Base-by-base conservation (phyloP, 495 filamentous ascomycete genomes). In the Haplographium delicatum region DNA sequence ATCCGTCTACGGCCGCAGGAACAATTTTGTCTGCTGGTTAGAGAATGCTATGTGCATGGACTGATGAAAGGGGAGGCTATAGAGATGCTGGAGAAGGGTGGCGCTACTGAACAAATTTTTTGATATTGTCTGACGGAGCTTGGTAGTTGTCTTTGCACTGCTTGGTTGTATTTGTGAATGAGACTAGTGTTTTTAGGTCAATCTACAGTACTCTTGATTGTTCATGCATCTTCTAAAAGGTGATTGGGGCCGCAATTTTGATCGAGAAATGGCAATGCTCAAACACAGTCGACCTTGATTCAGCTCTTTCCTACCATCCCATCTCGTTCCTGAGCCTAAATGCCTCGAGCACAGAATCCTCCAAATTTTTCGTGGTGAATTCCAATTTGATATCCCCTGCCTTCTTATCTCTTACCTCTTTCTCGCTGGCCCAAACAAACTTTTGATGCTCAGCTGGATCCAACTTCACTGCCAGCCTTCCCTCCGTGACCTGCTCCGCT, bases 281-380 rank as follows among this genome's bases (percentile, higher is more conserved):
- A n/a, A n/a, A n/a, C n/a, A n/a, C n/a, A n/a, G n/a, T n/a, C n/a
- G 25, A 44, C 37, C 45, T 37, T 11, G 45, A 30, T 46, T 51
- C 39, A 27, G 35, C 35, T 43, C 25, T 39, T 51, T 27, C 39
- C 28, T 38, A 26, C 20, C 45, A 51, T 51, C 6, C 30, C 39
- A 24, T 39, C 23, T 46, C 40, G 39, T 39, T 51, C 34, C 35
- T 44, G 39, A 42, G 27, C 48, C 22, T 20, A 42, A 44, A 51
- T 33, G 48, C 48, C 46, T 51, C 39, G 46, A 69, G 31, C 45
- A 48, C 45, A 39, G 45, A 38, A 39, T 15, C 69, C 52, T 75
- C 70, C 40, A 70, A 65, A 57, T 72, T 67, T 3, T 62, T 69
- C 7, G 67, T 68, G 70, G 71, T 74, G 8, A 73, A 24, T 51